phyloP scores from a whole-genome alignment of 352 stramenopile species.

The Globisporangium abappressorium region DNA sequence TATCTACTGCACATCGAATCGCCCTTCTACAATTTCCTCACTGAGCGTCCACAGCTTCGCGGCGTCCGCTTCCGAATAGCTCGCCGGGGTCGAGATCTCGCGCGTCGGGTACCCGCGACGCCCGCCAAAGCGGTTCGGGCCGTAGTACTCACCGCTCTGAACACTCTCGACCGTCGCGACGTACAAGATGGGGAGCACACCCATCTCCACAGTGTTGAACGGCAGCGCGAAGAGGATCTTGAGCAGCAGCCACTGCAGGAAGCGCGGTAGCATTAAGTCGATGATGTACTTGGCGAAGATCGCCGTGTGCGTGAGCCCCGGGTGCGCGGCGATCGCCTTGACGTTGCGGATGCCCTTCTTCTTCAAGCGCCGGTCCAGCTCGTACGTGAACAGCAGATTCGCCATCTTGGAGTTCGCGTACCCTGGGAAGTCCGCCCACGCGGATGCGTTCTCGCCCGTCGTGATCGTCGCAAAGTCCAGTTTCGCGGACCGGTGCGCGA shows the following conservation, averaged over 20 bases:
- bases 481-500: slow-evolving; percentile 24
- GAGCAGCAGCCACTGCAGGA: slow-evolving; percentile 32
- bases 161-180: slow-evolving; percentile 40
- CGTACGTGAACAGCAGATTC: slow-evolving; percentile 64
- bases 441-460: slow-evolving; percentile 12
- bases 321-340: slow-evolving; percentile 47
- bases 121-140: slow-evolving; percentile 39
- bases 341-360: slow-evolving; percentile 35
- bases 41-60: slow-evolving; percentile 21
- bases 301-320: slow-evolving; percentile 46
- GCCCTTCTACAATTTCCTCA: slow-evolving; percentile 17
- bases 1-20: slow-evolving; percentile 13
- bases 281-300: slow-evolving; percentile 48
- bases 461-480: slow-evolving; percentile 16
- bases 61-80: slow-evolving; percentile 11
- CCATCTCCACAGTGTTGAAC: slow-evolving; percentile 44
- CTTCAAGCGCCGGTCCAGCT: slow-evolving; percentile 44
- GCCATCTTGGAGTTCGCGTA: slow-evolving; percentile 59
- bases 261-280: slow-evolving; percentile 28
- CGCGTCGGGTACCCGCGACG: slow-evolving; percentile 41
- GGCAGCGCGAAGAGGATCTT: slow-evolving; percentile 39
- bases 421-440: slow-evolving; percentile 26
- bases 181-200: slow-evolving; percentile 51
- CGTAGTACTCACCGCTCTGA: slow-evolving; percentile 47
- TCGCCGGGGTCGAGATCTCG: slow-evolving; percentile 33